Conservation (phyloP, 176 grass and related monocot species). For the Oryza brachyantha region DNA sequence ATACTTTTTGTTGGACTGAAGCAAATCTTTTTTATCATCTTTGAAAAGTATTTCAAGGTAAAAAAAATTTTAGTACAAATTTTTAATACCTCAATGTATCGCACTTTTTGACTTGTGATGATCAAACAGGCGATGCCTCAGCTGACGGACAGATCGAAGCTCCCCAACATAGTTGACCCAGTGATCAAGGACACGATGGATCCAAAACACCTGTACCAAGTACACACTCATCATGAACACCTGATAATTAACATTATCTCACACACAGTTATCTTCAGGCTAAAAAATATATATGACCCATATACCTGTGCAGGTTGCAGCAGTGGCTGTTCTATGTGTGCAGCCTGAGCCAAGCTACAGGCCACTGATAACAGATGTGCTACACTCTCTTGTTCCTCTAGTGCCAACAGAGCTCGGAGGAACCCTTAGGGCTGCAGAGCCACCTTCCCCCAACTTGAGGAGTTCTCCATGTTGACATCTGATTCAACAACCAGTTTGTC, state of each 20-base stretch:
- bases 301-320: conserved; percentile 71
- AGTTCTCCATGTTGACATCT: conserved; percentile 27
- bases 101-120: conserved; percentile 31
- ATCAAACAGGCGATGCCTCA: conserved; percentile 86
- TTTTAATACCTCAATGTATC: no score
- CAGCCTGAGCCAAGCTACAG: conserved; percentile 96
- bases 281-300: neutral
- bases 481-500: neutral
- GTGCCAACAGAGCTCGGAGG: conserved; percentile 87
- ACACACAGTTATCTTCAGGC: neutral
- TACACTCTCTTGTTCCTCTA: conserved; percentile 92
- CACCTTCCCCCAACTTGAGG: conserved; percentile 36
- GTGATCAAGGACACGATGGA: conserved; percentile 95
- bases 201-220: conserved; percentile 92
- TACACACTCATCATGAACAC: conserved; percentile 28
- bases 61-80: no score
- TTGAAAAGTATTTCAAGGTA: no score
- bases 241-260: neutral
- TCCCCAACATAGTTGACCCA: conserved; percentile 91
- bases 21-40: no score
- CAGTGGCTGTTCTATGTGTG: conserved; percentile 84
- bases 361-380: conserved; percentile 91
- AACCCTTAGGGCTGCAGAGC: conserved; percentile 56
- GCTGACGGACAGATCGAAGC: conserved; percentile 85
- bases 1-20: no score